Percentiles rank a stretch among this genome's conserved stretches.
phyloP scores from a whole-genome alignment of 2,329 filamentous ascomycete species.

The Colletotrichum truncatum region DNA sequence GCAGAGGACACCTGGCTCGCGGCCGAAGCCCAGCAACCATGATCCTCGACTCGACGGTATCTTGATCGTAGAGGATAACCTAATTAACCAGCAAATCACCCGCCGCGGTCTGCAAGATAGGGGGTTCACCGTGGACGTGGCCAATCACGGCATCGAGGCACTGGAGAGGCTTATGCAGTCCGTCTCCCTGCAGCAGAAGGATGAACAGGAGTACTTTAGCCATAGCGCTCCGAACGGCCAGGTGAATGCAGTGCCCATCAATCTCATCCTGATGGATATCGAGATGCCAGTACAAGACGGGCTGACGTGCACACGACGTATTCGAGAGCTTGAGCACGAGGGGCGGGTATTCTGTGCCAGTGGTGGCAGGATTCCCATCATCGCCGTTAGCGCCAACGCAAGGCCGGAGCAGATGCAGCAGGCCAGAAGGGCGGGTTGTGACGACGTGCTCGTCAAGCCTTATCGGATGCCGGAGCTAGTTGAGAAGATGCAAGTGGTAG shows the following conservation, averaged over 20 bases:
- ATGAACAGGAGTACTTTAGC: slow-evolving; percentile 19
- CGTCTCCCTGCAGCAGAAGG: slow-evolving; percentile 31
- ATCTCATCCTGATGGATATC: slow-evolving; percentile 78
- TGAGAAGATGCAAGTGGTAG: slow-evolving; percentile 65
- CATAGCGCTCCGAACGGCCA: neutral
- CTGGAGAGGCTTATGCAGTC: slow-evolving; percentile 55
- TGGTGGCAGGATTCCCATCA: slow-evolving; percentile 66
- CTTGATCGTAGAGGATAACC: slow-evolving; percentile 68
- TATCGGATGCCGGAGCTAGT: slow-evolving; percentile 71
- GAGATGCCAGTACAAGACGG: slow-evolving; percentile 82
- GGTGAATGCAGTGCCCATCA: slow-evolving; percentile 49
- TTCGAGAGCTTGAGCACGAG: slow-evolving; percentile 67
- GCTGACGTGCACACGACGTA: slow-evolving; percentile 70
- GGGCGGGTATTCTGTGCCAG: slow-evolving; percentile 56
- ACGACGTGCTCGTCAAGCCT: slow-evolving; percentile 78
- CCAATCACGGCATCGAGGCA: slow-evolving; percentile 66
- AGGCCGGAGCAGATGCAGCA: slow-evolving; percentile 67
- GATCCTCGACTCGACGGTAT: slow-evolving; percentile 49
- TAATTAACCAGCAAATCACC: slow-evolving; percentile 67
- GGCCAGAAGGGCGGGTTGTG: slow-evolving; percentile 61
- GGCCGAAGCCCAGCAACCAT: neutral
- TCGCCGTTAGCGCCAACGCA: slow-evolving; percentile 75
- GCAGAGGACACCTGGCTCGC: slow-evolving; percentile 18
- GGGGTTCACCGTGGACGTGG: slow-evolving; percentile 61
- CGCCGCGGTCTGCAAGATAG: slow-evolving; percentile 59